Evolutionary conservation across 176 grass and related monocot species (phyloP), one percentile per base, ranked within the genome.

Genomic region (Aechmea fasciata): DNA sequence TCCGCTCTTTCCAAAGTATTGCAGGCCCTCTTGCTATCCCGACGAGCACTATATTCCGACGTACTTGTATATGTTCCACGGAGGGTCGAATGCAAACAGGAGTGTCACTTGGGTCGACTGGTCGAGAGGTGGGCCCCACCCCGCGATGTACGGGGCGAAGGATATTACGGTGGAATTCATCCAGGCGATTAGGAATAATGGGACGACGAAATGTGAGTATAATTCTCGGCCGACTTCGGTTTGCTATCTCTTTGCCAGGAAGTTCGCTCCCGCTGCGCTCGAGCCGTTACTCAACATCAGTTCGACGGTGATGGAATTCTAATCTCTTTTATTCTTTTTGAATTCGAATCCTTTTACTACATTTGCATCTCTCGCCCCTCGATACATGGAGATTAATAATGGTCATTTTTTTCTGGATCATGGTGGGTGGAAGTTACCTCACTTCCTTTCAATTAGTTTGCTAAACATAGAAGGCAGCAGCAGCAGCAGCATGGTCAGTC

Each of bases 41-140:
- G 84, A 91, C 48, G 81, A 91, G 72, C 88, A 91, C 78, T 91
- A 87, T 78, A 82, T 91, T 49, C 84, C 88, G 10, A 87, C 88
- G 3, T 79, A 73, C 48, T 33, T 85, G 15, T 73, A 82, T 75
- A 80, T 84, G 3, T 20, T 65, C 13, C 71, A 84, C 17, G 84
- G 78, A 13, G 12, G 51, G 0, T 41, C 77, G 8, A 91, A 91
- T 65, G 81, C 84, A 23, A 91, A 91, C 67, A 66, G 84, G 10
- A 87, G 79, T 0, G 3, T 91, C 2, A 91, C 88, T 9, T 91
- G 85, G 81, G 88, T 84, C 0, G 88, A 91, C 33, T 87, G 88
- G 88, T 84, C 81, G 2, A 75, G 88, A 23, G 84, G 84, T 2
- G 88, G 85, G 0, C 78, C 88, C 14, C 88, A 87, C 57, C 88